Evolutionary conservation across 108 stramenopile genomes (phyloP), one percentile per base, ranked within the genome.

Genomic region (Skeletonema potamos): DNA sequence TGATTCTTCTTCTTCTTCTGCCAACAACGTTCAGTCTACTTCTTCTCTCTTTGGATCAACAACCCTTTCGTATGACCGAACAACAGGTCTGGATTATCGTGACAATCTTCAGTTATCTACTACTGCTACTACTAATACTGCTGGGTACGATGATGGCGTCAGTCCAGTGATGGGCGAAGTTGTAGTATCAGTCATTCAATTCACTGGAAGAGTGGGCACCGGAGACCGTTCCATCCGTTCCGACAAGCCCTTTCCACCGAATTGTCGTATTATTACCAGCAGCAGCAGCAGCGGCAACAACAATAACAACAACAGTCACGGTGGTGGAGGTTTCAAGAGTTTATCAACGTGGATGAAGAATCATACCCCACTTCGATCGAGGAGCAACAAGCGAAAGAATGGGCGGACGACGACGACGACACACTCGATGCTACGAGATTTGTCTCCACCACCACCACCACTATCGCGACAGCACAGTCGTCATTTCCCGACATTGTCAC

Each of bases 191-290:
- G 27, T 81, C 17, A 48, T 90, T 64, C 87, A 80, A 29, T 88
- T 77, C 60, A 77, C 72, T 15, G 87, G 86, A n/a, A 37, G 29
- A n/a, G 78, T 87, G 22, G 89, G 89, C 6, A 70, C 54, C 22
- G 89, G 89, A 17, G 87, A 90, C 66, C 85, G 89, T 13, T 87
- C 83, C 62, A 73, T 90, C 66, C 81, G 85, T 29, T 70, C 86
- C 26, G 78, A 90, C 80, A 64, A 41, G 48, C 89, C 89, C 10
- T 60, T 87, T 12, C 79, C 86, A 9, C 56, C 67, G 9, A 32
- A 57, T n/a, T 68, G 67, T 39, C 67, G 67, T 55, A 2, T 15
- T 15, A 33, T 58, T 54, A 56, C 36, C 17, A 24, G 13, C 17
- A 13, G 6, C 15, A 26, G 36, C 13, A 63, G 7, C 17, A 27